Conservation (phyloP, 2,329 filamentous ascomycete species). For the Trichoderma sp. region DNA sequence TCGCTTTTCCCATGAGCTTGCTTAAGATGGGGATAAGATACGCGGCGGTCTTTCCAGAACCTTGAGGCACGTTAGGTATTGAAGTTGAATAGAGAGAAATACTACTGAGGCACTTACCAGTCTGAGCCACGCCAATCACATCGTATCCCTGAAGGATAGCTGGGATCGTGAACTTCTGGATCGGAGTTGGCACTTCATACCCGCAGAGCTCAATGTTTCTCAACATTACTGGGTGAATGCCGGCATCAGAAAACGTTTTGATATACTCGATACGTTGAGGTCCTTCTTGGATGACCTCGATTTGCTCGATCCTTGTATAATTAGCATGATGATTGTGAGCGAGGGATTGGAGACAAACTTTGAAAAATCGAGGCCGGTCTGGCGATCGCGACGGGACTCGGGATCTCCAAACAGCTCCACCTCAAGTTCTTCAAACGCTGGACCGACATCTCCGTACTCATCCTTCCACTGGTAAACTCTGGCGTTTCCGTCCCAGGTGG, state of each 20-base stretch:
- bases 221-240: slow-evolving; percentile 80
- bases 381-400: slow-evolving; percentile 48
- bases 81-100: neutral
- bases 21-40: slow-evolving; percentile 89
- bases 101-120: slow-evolving; percentile 58
- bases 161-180: slow-evolving; percentile 83
- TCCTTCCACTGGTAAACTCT: slow-evolving; percentile 80
- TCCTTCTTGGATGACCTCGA: slow-evolving; percentile 61
- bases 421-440: slow-evolving; percentile 70
- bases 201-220: slow-evolving; percentile 74
- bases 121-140: slow-evolving; percentile 87
- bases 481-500: slow-evolving; percentile 57
- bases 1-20: slow-evolving; percentile 92
- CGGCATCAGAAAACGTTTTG: slow-evolving; percentile 69
- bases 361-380: slow-evolving; percentile 63
- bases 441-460: slow-evolving; percentile 83
- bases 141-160: slow-evolving; percentile 76
- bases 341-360: slow-evolving; percentile 50
- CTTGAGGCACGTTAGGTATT: slow-evolving; percentile 47
- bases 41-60: slow-evolving; percentile 93
- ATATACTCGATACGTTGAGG: slow-evolving; percentile 52
- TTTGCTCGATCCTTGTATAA: slow-evolving; percentile 52
- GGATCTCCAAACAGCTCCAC: slow-evolving; percentile 69
- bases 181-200: slow-evolving; percentile 76
- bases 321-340: slow-evolving; percentile 30